Conservation (phyloP, 106 monocot genomes). For the Platanthera guangdongensis region DNA sequence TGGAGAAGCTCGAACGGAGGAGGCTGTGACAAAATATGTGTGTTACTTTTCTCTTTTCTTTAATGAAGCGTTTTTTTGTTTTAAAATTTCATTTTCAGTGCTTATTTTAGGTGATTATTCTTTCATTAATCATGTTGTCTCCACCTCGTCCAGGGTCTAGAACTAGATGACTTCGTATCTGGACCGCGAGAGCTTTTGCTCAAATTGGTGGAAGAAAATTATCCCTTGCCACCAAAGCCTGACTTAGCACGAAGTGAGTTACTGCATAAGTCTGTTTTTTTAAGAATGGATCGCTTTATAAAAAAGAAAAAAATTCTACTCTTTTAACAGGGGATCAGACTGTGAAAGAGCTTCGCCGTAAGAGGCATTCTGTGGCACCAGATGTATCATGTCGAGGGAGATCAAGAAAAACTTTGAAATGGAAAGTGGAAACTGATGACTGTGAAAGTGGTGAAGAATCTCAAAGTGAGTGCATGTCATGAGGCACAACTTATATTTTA, state of each 20-base stretch:
- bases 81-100: background rate
- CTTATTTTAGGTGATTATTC: background rate
- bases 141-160: slow-evolving; percentile 51
- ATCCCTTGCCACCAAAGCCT: slow-evolving; percentile 87
- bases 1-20: slow-evolving; percentile 96
- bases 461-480: slow-evolving; percentile 42
- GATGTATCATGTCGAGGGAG: slow-evolving; percentile 65
- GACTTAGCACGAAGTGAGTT: slow-evolving; percentile 35
- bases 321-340: slow-evolving; percentile 48
- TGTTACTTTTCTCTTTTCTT: slow-evolving; percentile 9
- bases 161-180: slow-evolving; percentile 94
- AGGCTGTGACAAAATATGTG: slow-evolving; percentile 97
- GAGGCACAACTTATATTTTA: background rate
- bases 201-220: slow-evolving; percentile 91
- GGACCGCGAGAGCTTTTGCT: slow-evolving; percentile 87
- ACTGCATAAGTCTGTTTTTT: background rate
- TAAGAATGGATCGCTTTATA: background rate
- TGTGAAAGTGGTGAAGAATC: slow-evolving; percentile 50
- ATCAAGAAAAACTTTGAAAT: slow-evolving; percentile 63
- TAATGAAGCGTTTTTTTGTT: background rate
- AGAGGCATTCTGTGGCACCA: slow-evolving; percentile 64
- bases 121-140: slow-evolving; percentile 6
- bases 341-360: slow-evolving; percentile 69
- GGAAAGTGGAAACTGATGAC: slow-evolving; percentile 43
- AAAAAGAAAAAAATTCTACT: background rate